phyloP scores from a whole-genome alignment of 225 moss, liverwort and hornwort species.

The Polytrichum formosum region DNA sequence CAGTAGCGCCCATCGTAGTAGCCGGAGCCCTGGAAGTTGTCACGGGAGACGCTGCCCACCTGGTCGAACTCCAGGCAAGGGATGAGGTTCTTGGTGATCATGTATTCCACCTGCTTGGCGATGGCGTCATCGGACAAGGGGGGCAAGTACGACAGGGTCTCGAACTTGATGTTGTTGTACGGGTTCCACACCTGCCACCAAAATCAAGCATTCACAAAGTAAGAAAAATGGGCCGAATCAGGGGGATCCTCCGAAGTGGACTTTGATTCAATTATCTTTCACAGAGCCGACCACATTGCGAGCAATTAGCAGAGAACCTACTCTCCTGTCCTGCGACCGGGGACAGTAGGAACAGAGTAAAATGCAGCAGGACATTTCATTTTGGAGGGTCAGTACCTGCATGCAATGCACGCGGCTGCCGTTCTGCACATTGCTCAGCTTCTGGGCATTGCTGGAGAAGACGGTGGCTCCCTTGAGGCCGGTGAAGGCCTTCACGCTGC shows the following conservation, averaged over 20 bases:
- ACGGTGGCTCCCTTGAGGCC: slow-evolving; percentile 18
- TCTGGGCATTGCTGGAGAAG: slow-evolving; percentile 9
- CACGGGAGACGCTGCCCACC: slow-evolving; percentile 10
- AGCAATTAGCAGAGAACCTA: no score
- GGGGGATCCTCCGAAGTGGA: no score
- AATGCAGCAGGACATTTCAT: no score
- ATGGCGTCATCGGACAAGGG: slow-evolving; percentile 20
- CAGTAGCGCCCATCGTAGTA: slow-evolving; percentile 75
- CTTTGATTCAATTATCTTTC: no score
- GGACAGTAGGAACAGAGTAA: no score
- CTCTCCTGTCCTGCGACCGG: no score
- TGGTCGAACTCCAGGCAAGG: slow-evolving; percentile 54
- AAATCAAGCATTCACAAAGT: no score
- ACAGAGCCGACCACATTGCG: no score
- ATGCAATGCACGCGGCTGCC: slow-evolving; percentile 34
- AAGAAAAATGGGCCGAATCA: no score
- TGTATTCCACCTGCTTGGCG: slow-evolving; percentile 47
- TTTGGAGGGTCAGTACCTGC: neutral
- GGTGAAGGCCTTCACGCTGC: slow-evolving; percentile 16
- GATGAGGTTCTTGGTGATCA: slow-evolving; percentile 35
- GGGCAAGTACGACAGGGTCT: slow-evolving; percentile 42
- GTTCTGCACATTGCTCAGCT: slow-evolving; percentile 9
- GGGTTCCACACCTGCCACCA: slow-evolving; percentile 20
- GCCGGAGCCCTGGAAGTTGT: slow-evolving; percentile 30
- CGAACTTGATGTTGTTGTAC: slow-evolving; percentile 16